Evolutionary conservation across 2,329 filamentous ascomycete species (phyloP).

Genomic region (Albophoma yamanashiensis): DNA sequence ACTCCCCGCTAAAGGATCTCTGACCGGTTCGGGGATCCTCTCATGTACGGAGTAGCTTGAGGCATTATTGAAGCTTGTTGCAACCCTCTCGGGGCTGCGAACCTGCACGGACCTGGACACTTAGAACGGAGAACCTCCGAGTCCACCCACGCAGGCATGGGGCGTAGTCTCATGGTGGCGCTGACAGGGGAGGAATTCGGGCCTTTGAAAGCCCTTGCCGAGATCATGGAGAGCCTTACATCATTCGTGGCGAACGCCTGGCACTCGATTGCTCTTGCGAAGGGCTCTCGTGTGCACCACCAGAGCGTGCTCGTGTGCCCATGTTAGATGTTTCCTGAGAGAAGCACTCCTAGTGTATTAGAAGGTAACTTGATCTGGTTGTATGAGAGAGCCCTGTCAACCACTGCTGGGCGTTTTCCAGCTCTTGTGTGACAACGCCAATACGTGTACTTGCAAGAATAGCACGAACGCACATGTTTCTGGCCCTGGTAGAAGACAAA

Average conservation of each 20-base stretch:
- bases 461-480: background rate
- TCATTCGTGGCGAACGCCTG: background rate
- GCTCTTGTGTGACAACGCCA: background rate
- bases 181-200: background rate
- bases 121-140: background rate
- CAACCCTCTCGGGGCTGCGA: background rate
- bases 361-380: background rate
- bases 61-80: background rate
- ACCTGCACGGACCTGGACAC: background rate
- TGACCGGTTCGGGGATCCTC: background rate
- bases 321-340: background rate
- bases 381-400: background rate
- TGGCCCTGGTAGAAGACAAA: background rate
- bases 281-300: background rate
- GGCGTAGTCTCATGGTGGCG: background rate
- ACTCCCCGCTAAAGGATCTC: constrained; percentile 1
- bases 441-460: too few species aligned
- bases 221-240: background rate
- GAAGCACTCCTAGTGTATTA: background rate
- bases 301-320: background rate
- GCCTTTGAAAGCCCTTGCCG: background rate
- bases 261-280: background rate
- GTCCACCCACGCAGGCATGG: background rate
- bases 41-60: background rate
- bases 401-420: background rate